Percentiles rank a stretch among this genome's conserved stretches.
These are phyloP conservation scores for Phytophthora pluvialis DNA, from an alignment of 352 stramenopile species.

Conservation along the genomic window DNA sequence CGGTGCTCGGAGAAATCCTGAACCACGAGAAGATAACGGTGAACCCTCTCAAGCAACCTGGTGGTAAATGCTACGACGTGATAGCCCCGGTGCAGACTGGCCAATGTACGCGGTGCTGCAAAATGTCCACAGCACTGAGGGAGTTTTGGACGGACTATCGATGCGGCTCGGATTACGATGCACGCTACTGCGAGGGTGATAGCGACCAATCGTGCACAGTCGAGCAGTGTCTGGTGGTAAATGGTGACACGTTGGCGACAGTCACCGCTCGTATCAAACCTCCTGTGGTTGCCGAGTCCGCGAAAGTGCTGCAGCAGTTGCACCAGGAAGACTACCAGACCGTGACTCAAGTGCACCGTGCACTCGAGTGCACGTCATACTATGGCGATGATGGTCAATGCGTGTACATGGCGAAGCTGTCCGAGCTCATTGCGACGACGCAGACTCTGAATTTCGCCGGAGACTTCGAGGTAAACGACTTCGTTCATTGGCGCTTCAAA, in stretches of 20 bases:
- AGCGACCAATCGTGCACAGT: conserved; percentile 40
- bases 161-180: conserved; percentile 56
- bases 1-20: conserved; percentile 32
- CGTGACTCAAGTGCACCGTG: conserved; percentile 62
- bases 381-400: conserved; percentile 39
- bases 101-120: conserved; percentile 55
- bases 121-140: conserved; percentile 47
- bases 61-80: conserved; percentile 23
- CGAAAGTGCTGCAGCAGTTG: conserved; percentile 48
- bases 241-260: conserved; percentile 51
- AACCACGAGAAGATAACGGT: conserved; percentile 21
- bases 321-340: conserved; percentile 46
- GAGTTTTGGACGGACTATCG: conserved; percentile 71
- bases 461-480: conserved; percentile 29
- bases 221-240: conserved; percentile 62
- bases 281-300: conserved; percentile 33
- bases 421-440: conserved; percentile 42
- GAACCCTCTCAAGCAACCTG: conserved; percentile 47
- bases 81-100: conserved; percentile 33
- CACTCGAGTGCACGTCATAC: conserved; percentile 55
- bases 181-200: conserved; percentile 45
- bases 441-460: conserved; percentile 31
- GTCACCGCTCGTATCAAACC: conserved; percentile 41
- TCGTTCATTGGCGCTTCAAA: conserved; percentile 72
- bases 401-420: conserved; percentile 38